Evolutionary conservation across 768 basidiomycete species (phyloP), one percentile per base, ranked within the genome.

Genomic region (Rhodocollybia butyracea): DNA sequence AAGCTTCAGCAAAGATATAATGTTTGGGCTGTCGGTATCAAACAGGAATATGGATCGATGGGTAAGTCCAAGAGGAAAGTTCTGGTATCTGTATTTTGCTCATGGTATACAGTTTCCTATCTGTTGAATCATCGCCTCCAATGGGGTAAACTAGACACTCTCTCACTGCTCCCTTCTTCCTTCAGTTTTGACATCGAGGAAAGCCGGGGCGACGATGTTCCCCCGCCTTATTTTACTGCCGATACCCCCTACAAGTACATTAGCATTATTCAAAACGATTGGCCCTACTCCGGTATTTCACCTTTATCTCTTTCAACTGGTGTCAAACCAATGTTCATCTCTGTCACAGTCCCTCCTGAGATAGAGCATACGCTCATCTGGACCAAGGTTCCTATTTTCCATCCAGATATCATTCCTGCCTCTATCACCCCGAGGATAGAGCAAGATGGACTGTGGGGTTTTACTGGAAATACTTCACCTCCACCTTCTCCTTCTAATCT

Each of bases 381-480:
- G 92, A 85, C 86, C 6, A 78, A 82, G 15, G 64, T 90, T 2
- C 88, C 89, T 2, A 77, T 93, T 54, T 81, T 86, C 52, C 88
- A 90, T 53, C 70, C 79, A 2, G 71, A 77, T 24, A 63, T 91
- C 3, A 69, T 87, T 3, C 76, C 77, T 21, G 62, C 73, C 2
- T 70, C 75, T 10, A 73, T 91, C 57, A 68, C 76, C 27, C 67
- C 77, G 2, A 84, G 86, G 36, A 68, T 94, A 22, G 75, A 81
- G 22, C 83, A 87, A 65, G 88, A 91, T 57, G 92, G 92, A 10
- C 69, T 94, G 3, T 91, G 86, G 73, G 92, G 91, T 0, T 94
- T 93, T 63, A 90, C 91, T 1, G 88, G 89, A 15, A 72, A 66
- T 27, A 60, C 68, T 3, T 76, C 76, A 0, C 78, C 81, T 0